Percentiles rank a stretch among this genome's conserved stretches.
These are phyloP conservation scores for Poteriospumella lacustris DNA, from an alignment of 108 stramenopile species.

Conservation along the genomic window DNA sequence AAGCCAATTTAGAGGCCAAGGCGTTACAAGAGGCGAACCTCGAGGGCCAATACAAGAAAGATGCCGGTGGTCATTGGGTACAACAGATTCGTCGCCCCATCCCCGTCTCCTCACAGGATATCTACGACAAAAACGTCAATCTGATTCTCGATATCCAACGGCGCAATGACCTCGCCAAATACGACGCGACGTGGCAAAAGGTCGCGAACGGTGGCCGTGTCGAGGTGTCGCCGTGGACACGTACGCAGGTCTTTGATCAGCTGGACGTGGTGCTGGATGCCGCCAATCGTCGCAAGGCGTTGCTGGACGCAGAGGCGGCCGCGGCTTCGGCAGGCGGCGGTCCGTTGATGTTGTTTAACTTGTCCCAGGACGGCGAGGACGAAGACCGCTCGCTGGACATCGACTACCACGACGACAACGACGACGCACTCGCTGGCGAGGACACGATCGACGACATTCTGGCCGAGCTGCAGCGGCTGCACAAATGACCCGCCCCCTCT, in stretches of 20 bases:
- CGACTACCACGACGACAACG: conserved; percentile 6
- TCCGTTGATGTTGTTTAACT: not conserved
- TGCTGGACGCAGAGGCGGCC: not conserved
- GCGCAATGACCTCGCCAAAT: not conserved
- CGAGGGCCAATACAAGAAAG: not conserved
- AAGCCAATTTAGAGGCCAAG: not conserved
- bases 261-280: not conserved
- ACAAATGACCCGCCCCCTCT: too few relatives aligned
- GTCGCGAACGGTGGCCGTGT: not conserved
- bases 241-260: not conserved
- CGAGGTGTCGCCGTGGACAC: not conserved
- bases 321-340: not conserved
- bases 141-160: not conserved
- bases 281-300: not conserved
- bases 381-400: not conserved
- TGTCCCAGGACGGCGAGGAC: not conserved
- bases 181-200: not conserved
- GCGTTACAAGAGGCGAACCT: not conserved
- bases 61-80: not conserved
- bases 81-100: not conserved
- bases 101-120: not conserved
- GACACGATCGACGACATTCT: not conserved
- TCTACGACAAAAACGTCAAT: not conserved
- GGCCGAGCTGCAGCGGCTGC: not conserved
- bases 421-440: not conserved